Base-by-base conservation (phyloP, 2,329 filamentous ascomycete genomes). In the Curvularia hawaiiensis region DNA sequence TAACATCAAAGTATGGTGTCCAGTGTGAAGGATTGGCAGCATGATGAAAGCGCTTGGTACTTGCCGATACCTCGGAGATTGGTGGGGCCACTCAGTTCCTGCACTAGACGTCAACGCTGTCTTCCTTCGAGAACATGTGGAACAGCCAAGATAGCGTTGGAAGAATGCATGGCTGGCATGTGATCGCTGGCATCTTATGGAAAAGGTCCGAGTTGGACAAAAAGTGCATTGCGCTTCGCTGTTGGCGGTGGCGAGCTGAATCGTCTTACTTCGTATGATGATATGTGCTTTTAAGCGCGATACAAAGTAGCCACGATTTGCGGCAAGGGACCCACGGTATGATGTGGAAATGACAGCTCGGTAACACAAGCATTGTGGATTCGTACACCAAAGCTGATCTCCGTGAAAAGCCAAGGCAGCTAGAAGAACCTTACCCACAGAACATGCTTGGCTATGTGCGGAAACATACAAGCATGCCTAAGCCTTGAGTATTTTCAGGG, bases 1-100 rank as follows among this genome's bases (percentile, higher is more conserved):
- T 12, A 14, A 39, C 9, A 28, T 5, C 1, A n/a, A n/a, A n/a
- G n/a, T n/a, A 18, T 20, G 14, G 16, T 39, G 22, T 33, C 44
- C n/a, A 33, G 35, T 22, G 18, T 24, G 22, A 24, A 24, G 22
- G 22, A 26, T 18, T n/a, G n/a, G n/a, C n/a, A 20, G 20, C 14
- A 35, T 35, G 33, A 8, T 16, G 5, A 5, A 5, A 35, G 14
- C 33, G 2, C 4, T 16, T 16, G 33, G 12, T 31, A 31, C 44
- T 31, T 47, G 44, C 44, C 12, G 12, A 33, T 26, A 28, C 10
- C 35, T 50, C 35, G 47, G 47, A 54, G 39, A 57, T 57, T 44
- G 20, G 39, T 20, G 38, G 44, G n/a, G 54, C 43, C 28, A 24
- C 35, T 24, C 43, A 26, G 47, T 30, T 38, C 52, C 52, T 51